Conservation (phyloP, 805 yeast genomes). For the Saccharomycopsis schoenii region DNA sequence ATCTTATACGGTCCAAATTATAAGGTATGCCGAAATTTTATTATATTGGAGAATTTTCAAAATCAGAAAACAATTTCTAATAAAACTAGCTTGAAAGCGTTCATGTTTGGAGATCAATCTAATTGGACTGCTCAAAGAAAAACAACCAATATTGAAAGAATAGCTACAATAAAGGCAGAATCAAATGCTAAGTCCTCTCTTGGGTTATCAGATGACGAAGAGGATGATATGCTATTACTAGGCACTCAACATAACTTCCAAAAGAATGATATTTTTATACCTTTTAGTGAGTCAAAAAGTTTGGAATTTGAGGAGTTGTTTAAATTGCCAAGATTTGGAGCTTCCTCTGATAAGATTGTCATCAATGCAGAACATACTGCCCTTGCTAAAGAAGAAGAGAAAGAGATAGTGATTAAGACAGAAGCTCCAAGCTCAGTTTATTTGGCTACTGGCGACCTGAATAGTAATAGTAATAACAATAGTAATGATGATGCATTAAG, state of each 20-base stretch:
- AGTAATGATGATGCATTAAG: slow-evolving; percentile 27
- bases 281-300: slow-evolving; percentile 17
- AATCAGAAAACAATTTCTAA: slow-evolving; percentile 19
- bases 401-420: slow-evolving; percentile 45
- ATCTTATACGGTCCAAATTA: slow-evolving; percentile 58
- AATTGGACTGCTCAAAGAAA: slow-evolving; percentile 41
- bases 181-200: slow-evolving; percentile 9
- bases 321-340: slow-evolving; percentile 51
- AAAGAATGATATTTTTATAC: slow-evolving; percentile 13
- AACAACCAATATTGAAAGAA: slow-evolving; percentile 41
- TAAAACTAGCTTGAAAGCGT: slow-evolving; percentile 21
- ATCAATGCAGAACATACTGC: not conserved
- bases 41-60: slow-evolving; percentile 32
- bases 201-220: not conserved
- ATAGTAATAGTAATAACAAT: not conserved
- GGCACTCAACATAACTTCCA: not conserved
- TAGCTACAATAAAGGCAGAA: slow-evolving; percentile 31
- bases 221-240: not conserved
- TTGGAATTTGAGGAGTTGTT: slow-evolving; percentile 33
- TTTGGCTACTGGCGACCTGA: slow-evolving; percentile 48
- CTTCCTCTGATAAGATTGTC: slow-evolving; percentile 24
- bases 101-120: slow-evolving; percentile 58
- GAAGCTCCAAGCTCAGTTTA: slow-evolving; percentile 69
- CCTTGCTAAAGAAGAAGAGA: slow-evolving; percentile 26
- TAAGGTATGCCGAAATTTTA: slow-evolving; percentile 42